Percentiles rank a stretch among this genome's conserved stretches.
Conservation (phyloP, 768 basidiomycete species). For the Trametes villosa region DNA sequence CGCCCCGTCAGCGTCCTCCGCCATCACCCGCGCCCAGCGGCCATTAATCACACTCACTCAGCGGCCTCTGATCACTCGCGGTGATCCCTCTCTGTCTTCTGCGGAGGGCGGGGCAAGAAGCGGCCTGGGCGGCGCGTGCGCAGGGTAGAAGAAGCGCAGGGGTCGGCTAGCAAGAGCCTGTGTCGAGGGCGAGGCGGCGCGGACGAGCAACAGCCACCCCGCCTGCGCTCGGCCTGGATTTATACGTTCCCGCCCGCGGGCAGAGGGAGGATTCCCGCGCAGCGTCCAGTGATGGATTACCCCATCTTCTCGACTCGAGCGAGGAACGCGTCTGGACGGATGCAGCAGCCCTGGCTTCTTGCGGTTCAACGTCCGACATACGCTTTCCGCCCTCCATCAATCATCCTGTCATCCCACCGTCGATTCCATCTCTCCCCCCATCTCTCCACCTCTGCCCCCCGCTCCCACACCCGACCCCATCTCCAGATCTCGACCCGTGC, state of each 20-base stretch:
- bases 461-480: slow-evolving; percentile 22
- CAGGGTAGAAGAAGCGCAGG: slow-evolving; percentile 1
- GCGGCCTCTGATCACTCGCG: not conserved
- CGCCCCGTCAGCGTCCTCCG: not conserved
- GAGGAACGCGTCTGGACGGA: slow-evolving; percentile 12
- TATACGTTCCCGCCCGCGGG: slow-evolving; percentile 12
- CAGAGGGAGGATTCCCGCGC: not conserved
- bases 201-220: slow-evolving; percentile 1
- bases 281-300: slow-evolving; percentile 18
- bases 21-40: slow-evolving; percentile 5
- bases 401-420: slow-evolving; percentile 28
- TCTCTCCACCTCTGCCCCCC: slow-evolving; percentile 16
- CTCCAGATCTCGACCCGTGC: slow-evolving; percentile 21
- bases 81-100: slow-evolving; percentile 1
- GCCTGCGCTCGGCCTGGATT: slow-evolving; percentile 2
- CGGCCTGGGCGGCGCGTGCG: slow-evolving; percentile 4
- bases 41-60: slow-evolving; percentile 19
- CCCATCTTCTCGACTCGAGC: slow-evolving; percentile 19
- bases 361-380: slow-evolving; percentile 28
- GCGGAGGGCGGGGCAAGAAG: slow-evolving; percentile 6
- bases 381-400: slow-evolving; percentile 25
- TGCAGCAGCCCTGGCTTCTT: slow-evolving; percentile 3
- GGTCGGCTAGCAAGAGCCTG: not conserved
- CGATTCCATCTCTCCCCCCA: slow-evolving; percentile 33
- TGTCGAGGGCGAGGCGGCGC: not conserved